Percentiles rank a stretch among this genome's conserved stretches.
Conservation (phyloP, 1,139 yeast genomes). For the Geotrichum klebahnii region DNA sequence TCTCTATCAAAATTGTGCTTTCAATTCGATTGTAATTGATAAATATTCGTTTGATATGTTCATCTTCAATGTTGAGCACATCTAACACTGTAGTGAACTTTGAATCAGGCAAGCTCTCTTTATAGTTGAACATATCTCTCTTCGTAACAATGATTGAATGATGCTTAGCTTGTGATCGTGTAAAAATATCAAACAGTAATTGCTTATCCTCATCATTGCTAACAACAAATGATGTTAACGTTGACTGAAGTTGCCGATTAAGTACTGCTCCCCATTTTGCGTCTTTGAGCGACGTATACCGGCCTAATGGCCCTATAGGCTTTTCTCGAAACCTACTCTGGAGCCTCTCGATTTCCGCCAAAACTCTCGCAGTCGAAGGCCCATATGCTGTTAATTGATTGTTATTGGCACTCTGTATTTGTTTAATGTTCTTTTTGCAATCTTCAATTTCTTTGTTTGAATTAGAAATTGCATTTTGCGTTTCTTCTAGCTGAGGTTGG, state of each 20-base stretch:
- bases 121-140: conserved; percentile 54
- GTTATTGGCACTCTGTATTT: conserved; percentile 24
- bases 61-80: conserved; percentile 53
- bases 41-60: conserved; percentile 54
- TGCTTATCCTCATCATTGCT: conserved; percentile 58
- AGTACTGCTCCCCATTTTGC: conserved; percentile 60
- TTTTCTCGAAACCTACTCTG: conserved; percentile 40
- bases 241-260: conserved; percentile 49
- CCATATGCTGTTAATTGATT: conserved; percentile 46
- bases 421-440: conserved; percentile 29
- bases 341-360: conserved; percentile 43
- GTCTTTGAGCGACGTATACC: conserved; percentile 54
- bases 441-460: conserved; percentile 17
- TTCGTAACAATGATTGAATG: conserved; percentile 51
- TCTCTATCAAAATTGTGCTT: conserved; percentile 50
- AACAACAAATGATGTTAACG: conserved; percentile 65
- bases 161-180: conserved; percentile 28
- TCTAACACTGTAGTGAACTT: conserved; percentile 54
- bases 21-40: conserved; percentile 67
- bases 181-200: conserved; percentile 46
- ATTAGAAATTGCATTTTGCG: conserved; percentile 1
- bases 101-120: conserved; percentile 39
- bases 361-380: conserved; percentile 41
- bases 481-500: conserved; percentile 20
- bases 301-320: conserved; percentile 88